phyloP scores from a whole-genome alignment of 2,329 filamentous ascomycete genomes.

The Aspergillus fumigatiaffinis region DNA sequence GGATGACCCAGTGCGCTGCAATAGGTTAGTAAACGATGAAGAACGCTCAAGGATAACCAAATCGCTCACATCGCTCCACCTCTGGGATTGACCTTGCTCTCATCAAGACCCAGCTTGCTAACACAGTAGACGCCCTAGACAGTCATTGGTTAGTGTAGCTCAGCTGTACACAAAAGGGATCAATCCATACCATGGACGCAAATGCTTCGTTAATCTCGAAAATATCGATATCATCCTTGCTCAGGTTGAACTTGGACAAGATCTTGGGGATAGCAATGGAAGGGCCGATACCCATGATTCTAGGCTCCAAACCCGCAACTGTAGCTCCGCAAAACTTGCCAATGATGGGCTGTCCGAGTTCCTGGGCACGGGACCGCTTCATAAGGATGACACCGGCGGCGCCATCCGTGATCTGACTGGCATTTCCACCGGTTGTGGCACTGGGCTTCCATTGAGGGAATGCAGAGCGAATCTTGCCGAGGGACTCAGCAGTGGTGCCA shows the following conservation, averaged over 20 bases:
- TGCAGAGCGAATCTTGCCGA: slow-evolving; percentile 78
- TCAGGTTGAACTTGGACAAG: slow-evolving; percentile 73
- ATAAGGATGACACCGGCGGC: slow-evolving; percentile 89
- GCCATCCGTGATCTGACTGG: slow-evolving; percentile 86
- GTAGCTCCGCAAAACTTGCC: slow-evolving; percentile 85
- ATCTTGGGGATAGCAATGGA: slow-evolving; percentile 90
- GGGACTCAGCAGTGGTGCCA: slow-evolving; percentile 75
- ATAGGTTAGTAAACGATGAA: slow-evolving; percentile 8
- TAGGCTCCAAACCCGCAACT: slow-evolving; percentile 77
- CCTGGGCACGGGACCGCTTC: slow-evolving; percentile 80
- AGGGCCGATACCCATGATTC: slow-evolving; percentile 90
- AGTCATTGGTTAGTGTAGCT: slow-evolving; percentile 10
- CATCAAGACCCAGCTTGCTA: slow-evolving; percentile 72
- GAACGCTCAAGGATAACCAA: not conserved
- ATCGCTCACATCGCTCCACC: slow-evolving; percentile 69
- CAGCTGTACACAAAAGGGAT: not conserved
- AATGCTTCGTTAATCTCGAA: slow-evolving; percentile 78
- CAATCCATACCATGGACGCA: slow-evolving; percentile 52
- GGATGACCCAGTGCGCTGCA: slow-evolving; percentile 77
- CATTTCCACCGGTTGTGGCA: slow-evolving; percentile 87
- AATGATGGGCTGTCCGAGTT: slow-evolving; percentile 76
- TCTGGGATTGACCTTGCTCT: slow-evolving; percentile 88
- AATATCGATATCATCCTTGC: slow-evolving; percentile 39
- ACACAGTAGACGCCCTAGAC: slow-evolving; percentile 82
- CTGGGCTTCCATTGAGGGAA: slow-evolving; percentile 74